A percentile compares a stretch with the other conserved stretches of the same genome.
Evolutionary conservation across 163 green algal species (phyloP).

Genomic region (Chlamydomonas reinhardtii): DNA sequence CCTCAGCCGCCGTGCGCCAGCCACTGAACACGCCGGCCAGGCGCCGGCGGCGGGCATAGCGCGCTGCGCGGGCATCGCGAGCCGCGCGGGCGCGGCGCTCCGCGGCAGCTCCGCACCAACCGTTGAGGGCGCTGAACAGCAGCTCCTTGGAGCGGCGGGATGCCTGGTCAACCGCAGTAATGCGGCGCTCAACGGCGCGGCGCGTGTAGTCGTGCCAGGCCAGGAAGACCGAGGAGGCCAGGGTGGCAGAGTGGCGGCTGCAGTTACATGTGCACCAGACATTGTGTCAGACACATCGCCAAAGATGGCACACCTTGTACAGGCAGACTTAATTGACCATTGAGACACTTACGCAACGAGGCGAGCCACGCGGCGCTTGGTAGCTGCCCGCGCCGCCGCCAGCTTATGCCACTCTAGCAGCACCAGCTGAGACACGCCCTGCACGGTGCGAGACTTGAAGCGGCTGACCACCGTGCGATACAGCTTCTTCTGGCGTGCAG

Average conservation of each 20-base stretch:
- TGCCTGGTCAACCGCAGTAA: neutral
- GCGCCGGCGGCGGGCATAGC: neutral
- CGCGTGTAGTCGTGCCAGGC: neutral
- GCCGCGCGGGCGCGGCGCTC: neutral
- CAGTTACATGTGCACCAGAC: neutral
- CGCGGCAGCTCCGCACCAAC: neutral
- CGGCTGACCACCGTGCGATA: too few species aligned
- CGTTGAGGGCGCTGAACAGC: neutral
- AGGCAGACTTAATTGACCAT: too few species aligned
- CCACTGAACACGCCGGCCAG: neutral
- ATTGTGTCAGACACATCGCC: neutral
- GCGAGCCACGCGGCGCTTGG: neutral
- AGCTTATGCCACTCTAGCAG: neutral
- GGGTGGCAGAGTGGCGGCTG: neutral
- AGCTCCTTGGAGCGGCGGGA: neutral
- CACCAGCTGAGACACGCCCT: neutral
- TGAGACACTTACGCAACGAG: neutral
- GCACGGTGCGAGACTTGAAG: too few species aligned
- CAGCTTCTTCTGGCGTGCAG: neutral
- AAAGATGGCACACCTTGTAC: too few species aligned
- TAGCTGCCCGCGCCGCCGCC: too few species aligned
- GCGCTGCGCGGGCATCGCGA: neutral
- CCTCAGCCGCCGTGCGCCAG: neutral
- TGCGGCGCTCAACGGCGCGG: neutral
- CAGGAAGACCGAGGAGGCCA: neutral